Percentiles rank a stretch among this genome's conserved stretches.
Evolutionary conservation across 495 filamentous ascomycete species (phyloP).

Genomic region (Penicillium cataractarum): DNA sequence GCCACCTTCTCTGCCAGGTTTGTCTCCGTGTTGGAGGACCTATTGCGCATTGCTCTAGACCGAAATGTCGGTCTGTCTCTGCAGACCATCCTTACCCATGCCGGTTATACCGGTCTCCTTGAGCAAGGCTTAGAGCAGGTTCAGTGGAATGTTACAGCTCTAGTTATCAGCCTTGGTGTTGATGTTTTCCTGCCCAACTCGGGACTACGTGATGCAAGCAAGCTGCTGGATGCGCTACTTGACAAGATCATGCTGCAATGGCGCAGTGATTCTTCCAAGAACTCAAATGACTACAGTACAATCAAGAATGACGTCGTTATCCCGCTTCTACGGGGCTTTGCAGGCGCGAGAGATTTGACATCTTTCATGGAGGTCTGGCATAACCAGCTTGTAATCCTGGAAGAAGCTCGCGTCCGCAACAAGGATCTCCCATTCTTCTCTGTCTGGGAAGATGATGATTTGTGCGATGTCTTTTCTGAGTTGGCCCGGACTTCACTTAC

Average conservation of each 20-base stretch:
- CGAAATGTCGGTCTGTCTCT: slow-evolving; percentile 47
- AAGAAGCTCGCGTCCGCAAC: slow-evolving; percentile 41
- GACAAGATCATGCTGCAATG: slow-evolving; percentile 45
- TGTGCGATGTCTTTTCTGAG: slow-evolving; percentile 50
- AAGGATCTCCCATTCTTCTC: slow-evolving; percentile 35
- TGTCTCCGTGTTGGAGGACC: slow-evolving; percentile 41
- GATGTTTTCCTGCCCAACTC: slow-evolving; percentile 69
- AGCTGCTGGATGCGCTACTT: slow-evolving; percentile 47
- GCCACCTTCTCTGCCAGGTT: slow-evolving; percentile 37
- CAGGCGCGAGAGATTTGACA: slow-evolving; percentile 64
- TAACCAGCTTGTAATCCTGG: slow-evolving; percentile 55
- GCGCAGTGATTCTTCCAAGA: slow-evolving; percentile 23
- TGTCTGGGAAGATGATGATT: slow-evolving; percentile 64
- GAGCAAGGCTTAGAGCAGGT: slow-evolving; percentile 41
- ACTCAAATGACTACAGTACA: slow-evolving; percentile 26
- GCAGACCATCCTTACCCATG: slow-evolving; percentile 50
- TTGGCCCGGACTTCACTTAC: slow-evolving; percentile 41
- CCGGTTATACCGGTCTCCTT: slow-evolving; percentile 47
- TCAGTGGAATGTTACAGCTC: slow-evolving; percentile 64
- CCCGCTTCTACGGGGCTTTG: slow-evolving; percentile 65
- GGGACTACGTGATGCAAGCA: slow-evolving; percentile 43
- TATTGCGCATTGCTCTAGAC: slow-evolving; percentile 48
- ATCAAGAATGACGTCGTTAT: slow-evolving; percentile 52
- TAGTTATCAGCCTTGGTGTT: slow-evolving; percentile 65
- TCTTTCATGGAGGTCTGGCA: slow-evolving; percentile 72